Conservation (phyloP, 495 filamentous ascomycete species). For the Aspergillus sclerotioniger region DNA sequence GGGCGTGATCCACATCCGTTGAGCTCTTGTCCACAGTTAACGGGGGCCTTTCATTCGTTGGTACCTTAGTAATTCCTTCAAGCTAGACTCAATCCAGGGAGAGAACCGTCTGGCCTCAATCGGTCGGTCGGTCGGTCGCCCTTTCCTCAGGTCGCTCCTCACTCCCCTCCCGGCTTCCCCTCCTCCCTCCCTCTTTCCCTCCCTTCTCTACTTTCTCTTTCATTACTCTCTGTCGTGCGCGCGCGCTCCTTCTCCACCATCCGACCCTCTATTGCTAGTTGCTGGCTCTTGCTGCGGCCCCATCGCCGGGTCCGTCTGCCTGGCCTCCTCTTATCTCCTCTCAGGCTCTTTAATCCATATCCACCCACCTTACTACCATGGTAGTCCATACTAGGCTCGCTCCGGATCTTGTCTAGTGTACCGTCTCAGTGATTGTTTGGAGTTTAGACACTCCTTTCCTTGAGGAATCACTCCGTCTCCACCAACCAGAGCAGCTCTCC, state of each 20-base stretch:
- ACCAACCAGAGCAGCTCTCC: slow-evolving; percentile 14
- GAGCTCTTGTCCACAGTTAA: too few relatives aligned
- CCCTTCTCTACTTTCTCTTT: background rate
- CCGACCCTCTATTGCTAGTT: slow-evolving; percentile 3
- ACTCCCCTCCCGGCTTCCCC: background rate
- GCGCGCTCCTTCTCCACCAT: background rate
- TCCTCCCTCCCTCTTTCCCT: slow-evolving; percentile 10
- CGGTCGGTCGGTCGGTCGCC: background rate
- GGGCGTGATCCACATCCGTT: too few relatives aligned
- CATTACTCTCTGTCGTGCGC: too few relatives aligned
- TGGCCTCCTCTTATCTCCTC: slow-evolving; percentile 19
- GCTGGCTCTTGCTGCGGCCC: slow-evolving; percentile 9
- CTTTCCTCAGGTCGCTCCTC: background rate
- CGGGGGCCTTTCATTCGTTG: slow-evolving; percentile 16
- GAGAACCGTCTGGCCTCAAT: background rate
- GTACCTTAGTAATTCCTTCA: slow-evolving; percentile 14
- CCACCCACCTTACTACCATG: too few relatives aligned
- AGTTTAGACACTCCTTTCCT: background rate
- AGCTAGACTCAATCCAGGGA: slow-evolving; percentile 12
- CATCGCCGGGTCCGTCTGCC: slow-evolving; percentile 25
- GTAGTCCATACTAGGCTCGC: slow-evolving; percentile 19
- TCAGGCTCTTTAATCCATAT: background rate
- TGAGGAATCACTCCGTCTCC: slow-evolving; percentile 13
- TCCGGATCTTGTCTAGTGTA: slow-evolving; percentile 17
- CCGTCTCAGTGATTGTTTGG: background rate